A percentile compares a stretch with the other conserved stretches of the same genome.
These are phyloP conservation scores for Aphanocladium album DNA, from an alignment of 2,329 filamentous ascomycete species.

Conservation along the genomic window DNA sequence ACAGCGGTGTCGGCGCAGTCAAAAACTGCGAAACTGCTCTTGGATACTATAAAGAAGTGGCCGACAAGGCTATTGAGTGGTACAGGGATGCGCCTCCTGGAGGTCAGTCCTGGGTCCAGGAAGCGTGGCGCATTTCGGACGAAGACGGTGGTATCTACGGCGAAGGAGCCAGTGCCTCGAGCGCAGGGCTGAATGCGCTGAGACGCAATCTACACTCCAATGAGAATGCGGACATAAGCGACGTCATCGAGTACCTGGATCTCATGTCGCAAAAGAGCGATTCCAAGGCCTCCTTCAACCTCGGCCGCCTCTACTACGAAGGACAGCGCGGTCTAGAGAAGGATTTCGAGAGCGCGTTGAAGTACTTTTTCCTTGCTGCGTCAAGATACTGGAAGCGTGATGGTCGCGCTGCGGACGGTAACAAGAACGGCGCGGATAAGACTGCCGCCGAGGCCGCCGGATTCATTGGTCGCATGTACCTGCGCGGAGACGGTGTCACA, in stretches of 20 bases:
- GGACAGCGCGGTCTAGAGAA: slow-evolving; percentile 70
- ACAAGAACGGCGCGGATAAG: slow-evolving; percentile 67
- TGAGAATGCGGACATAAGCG: slow-evolving; percentile 79
- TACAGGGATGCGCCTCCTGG: slow-evolving; percentile 87
- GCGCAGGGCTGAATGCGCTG: slow-evolving; percentile 76
- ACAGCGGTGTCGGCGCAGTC: slow-evolving; percentile 77
- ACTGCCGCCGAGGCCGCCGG: slow-evolving; percentile 78
- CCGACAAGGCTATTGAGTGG: slow-evolving; percentile 86
- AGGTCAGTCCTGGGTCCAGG: slow-evolving; percentile 69
- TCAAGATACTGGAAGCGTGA: slow-evolving; percentile 77
- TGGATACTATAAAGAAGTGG: slow-evolving; percentile 86
- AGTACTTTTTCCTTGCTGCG: slow-evolving; percentile 76
- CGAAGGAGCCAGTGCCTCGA: slow-evolving; percentile 86
- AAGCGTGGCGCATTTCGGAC: slow-evolving; percentile 83
- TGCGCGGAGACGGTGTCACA: slow-evolving; percentile 78
- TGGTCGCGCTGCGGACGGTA: slow-evolving; percentile 66
- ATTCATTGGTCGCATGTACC: slow-evolving; percentile 82
- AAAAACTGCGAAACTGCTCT: slow-evolving; percentile 81
- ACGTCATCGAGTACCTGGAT: slow-evolving; percentile 91
- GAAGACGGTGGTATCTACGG: slow-evolving; percentile 91
- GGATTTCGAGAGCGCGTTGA: slow-evolving; percentile 68
- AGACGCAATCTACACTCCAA: slow-evolving; percentile 70
- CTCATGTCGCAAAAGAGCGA: slow-evolving; percentile 87
- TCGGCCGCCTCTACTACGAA: slow-evolving; percentile 85
- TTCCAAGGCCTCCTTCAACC: slow-evolving; percentile 76